phyloP scores from a whole-genome alignment of 495 filamentous ascomycete species.

The Aspergillus cristatus region DNA sequence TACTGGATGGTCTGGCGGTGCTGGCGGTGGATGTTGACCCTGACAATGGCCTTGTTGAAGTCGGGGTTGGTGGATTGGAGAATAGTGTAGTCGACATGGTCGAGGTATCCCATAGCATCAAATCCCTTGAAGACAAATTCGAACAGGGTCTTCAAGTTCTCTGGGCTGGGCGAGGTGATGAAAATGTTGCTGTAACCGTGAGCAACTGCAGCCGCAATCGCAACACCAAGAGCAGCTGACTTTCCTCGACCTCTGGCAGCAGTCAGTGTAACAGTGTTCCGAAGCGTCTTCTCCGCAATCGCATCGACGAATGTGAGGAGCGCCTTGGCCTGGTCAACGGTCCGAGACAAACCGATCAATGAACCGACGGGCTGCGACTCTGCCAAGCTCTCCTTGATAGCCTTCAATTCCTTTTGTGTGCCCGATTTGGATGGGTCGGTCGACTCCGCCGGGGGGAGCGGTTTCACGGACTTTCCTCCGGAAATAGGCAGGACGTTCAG shows the following conservation, averaged over 20 bases:
- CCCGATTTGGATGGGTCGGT: conserved; percentile 56
- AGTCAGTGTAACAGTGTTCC: conserved; percentile 87
- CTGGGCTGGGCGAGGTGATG: conserved; percentile 95
- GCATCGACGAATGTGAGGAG: conserved; percentile 92
- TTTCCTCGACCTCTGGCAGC: conserved; percentile 95
- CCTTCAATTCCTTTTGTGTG: conserved; percentile 67
- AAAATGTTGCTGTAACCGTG: conserved; percentile 99
- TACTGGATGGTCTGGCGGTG: conserved; percentile 99
- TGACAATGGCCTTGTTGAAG: conserved; percentile 97
- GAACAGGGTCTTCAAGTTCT: conserved; percentile 97
- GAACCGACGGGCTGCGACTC: conserved; percentile 82
- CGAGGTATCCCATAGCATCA: conserved; percentile 83
- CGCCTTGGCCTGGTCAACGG: conserved; percentile 91
- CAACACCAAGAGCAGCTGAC: conserved; percentile 88
- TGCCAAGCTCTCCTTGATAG: conserved; percentile 76
- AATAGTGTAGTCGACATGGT: conserved; percentile 95
- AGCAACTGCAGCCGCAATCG: conserved; percentile 86
- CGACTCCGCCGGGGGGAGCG: conserved; percentile 60
- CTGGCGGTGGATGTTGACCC: conserved; percentile 90
- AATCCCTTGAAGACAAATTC: conserved; percentile 99
- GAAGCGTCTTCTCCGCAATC: conserved; percentile 90
- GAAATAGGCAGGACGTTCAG: conserved; percentile 96
- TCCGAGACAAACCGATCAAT: conserved; percentile 73
- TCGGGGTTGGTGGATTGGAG: conserved; percentile 97
- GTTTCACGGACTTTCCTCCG: conserved; percentile 85